Evolutionary conservation across 2,329 filamentous ascomycete genomes (phyloP).

Genomic region (Fusarium equiseti): DNA sequence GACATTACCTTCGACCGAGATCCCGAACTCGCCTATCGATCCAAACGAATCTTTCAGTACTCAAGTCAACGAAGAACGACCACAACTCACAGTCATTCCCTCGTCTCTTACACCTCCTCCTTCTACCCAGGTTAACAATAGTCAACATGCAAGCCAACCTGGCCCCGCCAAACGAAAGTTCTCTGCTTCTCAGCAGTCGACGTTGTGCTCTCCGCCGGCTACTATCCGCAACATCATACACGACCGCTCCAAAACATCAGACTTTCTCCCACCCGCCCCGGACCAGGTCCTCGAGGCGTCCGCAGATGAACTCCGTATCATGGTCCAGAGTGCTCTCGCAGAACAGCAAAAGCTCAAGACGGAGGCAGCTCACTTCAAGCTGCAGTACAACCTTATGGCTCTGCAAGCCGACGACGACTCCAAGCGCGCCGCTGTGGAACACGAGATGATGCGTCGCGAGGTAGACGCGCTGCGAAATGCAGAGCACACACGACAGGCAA

Average conservation of each 20-base stretch:
- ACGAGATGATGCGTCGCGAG: conserved; percentile 90
- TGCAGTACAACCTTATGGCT: conserved; percentile 86
- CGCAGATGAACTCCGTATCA: conserved; percentile 66
- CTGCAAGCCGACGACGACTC: conserved; percentile 88
- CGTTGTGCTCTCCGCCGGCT: conserved; percentile 66
- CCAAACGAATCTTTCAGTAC: conserved; percentile 62
- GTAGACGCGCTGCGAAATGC: conserved; percentile 84
- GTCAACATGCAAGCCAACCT: conserved; percentile 39
- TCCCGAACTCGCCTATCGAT: conserved; percentile 65
- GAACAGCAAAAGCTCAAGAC: conserved; percentile 76
- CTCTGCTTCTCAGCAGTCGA: conserved; percentile 60
- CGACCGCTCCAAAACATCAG: conserved; percentile 50
- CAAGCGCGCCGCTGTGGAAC: conserved; percentile 89
- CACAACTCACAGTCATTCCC: conserved; percentile 62
- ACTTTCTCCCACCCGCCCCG: conserved; percentile 61
- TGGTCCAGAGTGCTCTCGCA: conserved; percentile 66
- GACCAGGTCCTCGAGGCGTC: conserved; percentile 66
- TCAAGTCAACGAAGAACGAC: conserved; percentile 62
- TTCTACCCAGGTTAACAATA: conserved; percentile 62
- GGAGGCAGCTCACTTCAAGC: conserved; percentile 88
- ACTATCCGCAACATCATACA: conserved; percentile 57
- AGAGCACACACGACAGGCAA: conserved; percentile 74
- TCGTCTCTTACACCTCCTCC: conserved; percentile 70
- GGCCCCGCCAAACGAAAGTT: conserved; percentile 47
- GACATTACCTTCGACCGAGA: conserved; percentile 70